These are phyloP conservation scores for Suhomyces ambrosiae DNA, from an alignment of 1,139 yeast genomes.

Conservation along the genomic window DNA sequence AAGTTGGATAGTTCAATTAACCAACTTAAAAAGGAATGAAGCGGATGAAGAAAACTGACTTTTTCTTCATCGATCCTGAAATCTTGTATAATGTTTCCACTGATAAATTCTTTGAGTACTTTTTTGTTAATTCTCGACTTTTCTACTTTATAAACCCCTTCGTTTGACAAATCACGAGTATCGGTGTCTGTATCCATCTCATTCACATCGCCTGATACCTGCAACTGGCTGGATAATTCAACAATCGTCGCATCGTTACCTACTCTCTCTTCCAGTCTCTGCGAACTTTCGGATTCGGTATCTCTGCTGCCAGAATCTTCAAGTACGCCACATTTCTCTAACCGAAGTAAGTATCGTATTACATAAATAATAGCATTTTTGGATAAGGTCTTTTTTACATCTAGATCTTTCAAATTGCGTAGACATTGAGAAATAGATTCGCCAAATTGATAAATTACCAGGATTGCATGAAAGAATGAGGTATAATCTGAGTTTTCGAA, in stretches of 20 bases:
- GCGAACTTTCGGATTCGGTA: background rate
- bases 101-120: constrained; percentile 26
- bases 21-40: constrained; percentile 75
- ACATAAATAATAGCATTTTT: constrained; percentile 38
- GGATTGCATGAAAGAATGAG: constrained; percentile 75
- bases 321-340: constrained; percentile 25
- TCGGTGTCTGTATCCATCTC: background rate
- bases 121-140: constrained; percentile 12
- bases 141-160: constrained; percentile 1
- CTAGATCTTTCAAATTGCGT: constrained; percentile 28
- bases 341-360: constrained; percentile 28
- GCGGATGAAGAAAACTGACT: constrained; percentile 78
- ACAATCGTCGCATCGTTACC: background rate
- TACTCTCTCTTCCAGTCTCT: background rate
- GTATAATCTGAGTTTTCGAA: constrained; percentile 89
- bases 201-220: background rate
- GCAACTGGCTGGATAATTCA: background rate
- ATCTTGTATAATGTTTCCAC: constrained; percentile 25
- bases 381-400: constrained; percentile 24
- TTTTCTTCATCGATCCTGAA: constrained; percentile 40
- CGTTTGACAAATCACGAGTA: too few species aligned
- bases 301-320: constrained; percentile 7
- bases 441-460: constrained; percentile 65
- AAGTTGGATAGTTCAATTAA: constrained; percentile 57
- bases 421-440: constrained; percentile 58